Evolutionary conservation across 345 rosid species (phyloP).

Genomic region (Cardamine resedifolia): DNA sequence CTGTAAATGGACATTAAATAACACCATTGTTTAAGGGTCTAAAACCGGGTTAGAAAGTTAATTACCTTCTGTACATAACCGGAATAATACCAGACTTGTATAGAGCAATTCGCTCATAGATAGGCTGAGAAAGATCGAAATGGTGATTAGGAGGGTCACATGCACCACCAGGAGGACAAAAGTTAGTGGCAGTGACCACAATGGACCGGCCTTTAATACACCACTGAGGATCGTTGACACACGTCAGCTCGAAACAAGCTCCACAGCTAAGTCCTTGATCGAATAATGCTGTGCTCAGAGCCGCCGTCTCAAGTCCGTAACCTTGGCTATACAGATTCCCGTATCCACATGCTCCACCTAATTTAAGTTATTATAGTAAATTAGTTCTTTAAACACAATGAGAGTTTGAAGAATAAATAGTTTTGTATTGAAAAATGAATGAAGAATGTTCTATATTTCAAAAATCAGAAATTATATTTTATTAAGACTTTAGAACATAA

Average conservation of each 20-base stretch:
- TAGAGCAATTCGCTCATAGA: conserved; percentile 63
- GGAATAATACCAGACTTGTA: conserved; percentile 74
- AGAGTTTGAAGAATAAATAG: no score
- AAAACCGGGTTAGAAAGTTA: neutral
- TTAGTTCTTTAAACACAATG: neutral
- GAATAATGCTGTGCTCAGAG: conserved; percentile 68
- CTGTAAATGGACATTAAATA: neutral
- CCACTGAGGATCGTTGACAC: conserved; percentile 75
- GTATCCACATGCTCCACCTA: conserved; percentile 85
- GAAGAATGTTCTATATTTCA: neutral
- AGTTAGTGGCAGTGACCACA: conserved; percentile 76
- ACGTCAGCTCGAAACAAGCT: conserved; percentile 58
- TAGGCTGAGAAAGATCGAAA: conserved; percentile 79
- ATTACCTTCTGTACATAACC: conserved; percentile 69
- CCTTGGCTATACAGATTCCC: conserved; percentile 74
- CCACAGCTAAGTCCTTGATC: conserved; percentile 70
- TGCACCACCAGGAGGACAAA: conserved; percentile 89
- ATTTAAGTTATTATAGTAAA: neutral
- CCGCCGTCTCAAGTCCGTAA: conserved; percentile 69
- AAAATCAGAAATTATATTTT: no score
- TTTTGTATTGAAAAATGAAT: no score
- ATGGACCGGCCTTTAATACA: conserved; percentile 60
- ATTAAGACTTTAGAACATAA: neutral
- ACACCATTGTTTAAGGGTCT: no score
- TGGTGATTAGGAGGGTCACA: conserved; percentile 79